These are phyloP conservation scores for Trichoderma arundinaceum DNA, from an alignment of 2,329 filamentous ascomycete genomes.

Conservation along the genomic window DNA sequence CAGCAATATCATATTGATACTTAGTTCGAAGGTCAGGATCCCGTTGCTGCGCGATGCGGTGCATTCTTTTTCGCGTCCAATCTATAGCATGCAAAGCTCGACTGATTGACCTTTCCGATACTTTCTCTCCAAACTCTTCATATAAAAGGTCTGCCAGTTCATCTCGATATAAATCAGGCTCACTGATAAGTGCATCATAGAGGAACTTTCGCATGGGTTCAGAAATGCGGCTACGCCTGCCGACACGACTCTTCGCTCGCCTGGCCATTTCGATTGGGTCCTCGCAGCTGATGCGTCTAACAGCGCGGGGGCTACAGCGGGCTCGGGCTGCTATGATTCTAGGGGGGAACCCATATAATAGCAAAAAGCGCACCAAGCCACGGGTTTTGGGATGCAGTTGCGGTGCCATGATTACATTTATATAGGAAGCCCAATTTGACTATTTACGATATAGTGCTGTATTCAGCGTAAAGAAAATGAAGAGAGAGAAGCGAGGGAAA, in stretches of 20 bases:
- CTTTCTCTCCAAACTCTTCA: conserved; percentile 23
- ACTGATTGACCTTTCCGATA: conserved; percentile 35
- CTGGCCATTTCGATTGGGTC: background rate
- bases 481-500: background rate
- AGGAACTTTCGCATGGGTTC: conserved; percentile 38
- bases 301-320: background rate
- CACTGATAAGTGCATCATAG: conserved; percentile 37
- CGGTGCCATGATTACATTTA: background rate
- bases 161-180: conserved; percentile 38
- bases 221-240: conserved; percentile 37
- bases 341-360: background rate
- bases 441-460: background rate
- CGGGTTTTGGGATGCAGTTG: background rate
- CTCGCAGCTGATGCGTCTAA: background rate
- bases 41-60: conserved; percentile 41
- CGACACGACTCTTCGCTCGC: conserved; percentile 23
- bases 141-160: conserved; percentile 37
- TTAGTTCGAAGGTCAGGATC: conserved; percentile 44
- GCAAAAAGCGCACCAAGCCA: background rate
- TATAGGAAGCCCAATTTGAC: background rate
- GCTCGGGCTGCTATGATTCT: background rate
- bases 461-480: background rate
- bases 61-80: conserved; percentile 43
- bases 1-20: conserved; percentile 44
- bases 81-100: conserved; percentile 35